A percentile compares a stretch with the other conserved stretches of the same genome.
These are phyloP conservation scores for Pistacia vera DNA, from an alignment of 345 rosid genomes.

Conservation along the genomic window DNA sequence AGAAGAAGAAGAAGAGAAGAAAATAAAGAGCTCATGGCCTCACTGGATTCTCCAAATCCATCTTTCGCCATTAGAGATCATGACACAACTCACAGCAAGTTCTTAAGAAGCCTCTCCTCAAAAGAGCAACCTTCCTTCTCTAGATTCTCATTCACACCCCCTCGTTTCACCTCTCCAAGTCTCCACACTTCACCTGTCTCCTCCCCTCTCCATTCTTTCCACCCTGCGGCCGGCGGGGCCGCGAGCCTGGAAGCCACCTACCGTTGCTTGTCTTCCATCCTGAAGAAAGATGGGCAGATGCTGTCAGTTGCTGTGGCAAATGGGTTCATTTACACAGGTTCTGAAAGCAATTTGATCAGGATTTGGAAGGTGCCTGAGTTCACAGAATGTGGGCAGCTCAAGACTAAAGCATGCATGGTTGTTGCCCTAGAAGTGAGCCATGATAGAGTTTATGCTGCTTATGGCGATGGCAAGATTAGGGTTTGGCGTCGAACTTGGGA, in stretches of 20 bases:
- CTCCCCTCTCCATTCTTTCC: slow-evolving; percentile 24
- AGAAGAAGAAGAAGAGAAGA: too few species aligned
- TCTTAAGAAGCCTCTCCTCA: slow-evolving; percentile 41
- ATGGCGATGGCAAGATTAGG: slow-evolving; percentile 48
- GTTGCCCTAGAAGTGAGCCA: slow-evolving; percentile 42
- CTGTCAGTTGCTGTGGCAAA: slow-evolving; percentile 38
- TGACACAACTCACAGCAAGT: not conserved
- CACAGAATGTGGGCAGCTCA: slow-evolving; percentile 45
- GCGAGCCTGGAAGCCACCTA: slow-evolving; percentile 21
- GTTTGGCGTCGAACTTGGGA: slow-evolving; percentile 54
- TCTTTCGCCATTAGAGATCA: slow-evolving; percentile 40
- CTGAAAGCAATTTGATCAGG: slow-evolving; percentile 42
- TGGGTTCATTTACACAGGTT: slow-evolving; percentile 47
- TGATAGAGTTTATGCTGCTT: slow-evolving; percentile 50
- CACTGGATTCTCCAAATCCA: slow-evolving; percentile 29
- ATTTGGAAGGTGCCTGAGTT: slow-evolving; percentile 57
- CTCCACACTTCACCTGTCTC: slow-evolving; percentile 29
- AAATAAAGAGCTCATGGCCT: slow-evolving; percentile 22
- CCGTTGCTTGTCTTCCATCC: slow-evolving; percentile 44
- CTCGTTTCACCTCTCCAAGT: slow-evolving; percentile 32
- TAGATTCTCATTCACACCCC: slow-evolving; percentile 29
- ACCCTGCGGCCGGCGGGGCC: not conserved
- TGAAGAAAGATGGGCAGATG: slow-evolving; percentile 55
- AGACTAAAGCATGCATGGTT: slow-evolving; percentile 40
- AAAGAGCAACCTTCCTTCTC: slow-evolving; percentile 37